Evolutionary conservation across 495 filamentous ascomycete species (phyloP).

Genomic region (Copromyces sp.): DNA sequence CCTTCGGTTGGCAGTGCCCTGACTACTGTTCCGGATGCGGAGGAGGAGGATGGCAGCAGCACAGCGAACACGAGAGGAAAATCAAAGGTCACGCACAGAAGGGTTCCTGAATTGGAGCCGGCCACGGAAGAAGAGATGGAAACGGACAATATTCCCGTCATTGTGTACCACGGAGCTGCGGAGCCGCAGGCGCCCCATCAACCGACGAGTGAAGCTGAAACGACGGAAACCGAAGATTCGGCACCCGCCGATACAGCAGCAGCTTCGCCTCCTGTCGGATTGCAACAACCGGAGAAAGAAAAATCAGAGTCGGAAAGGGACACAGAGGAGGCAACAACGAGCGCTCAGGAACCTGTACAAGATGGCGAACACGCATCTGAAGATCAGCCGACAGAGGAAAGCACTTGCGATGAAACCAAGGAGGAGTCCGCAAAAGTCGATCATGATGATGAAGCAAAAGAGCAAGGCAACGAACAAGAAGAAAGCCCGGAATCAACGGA

Average conservation of each 20-base stretch:
- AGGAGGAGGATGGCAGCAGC: constrained; percentile 47
- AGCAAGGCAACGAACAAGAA: neutral
- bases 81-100: neutral
- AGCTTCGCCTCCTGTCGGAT: neutral
- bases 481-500: neutral
- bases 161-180: constrained; percentile 28
- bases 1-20: constrained; percentile 68
- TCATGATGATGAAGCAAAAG: neutral
- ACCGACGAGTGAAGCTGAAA: constrained; percentile 9
- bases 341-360: neutral
- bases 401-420: neutral
- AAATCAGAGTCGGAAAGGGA: neutral
- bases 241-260: neutral
- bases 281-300: neutral
- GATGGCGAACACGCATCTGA: neutral
- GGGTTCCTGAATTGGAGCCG: constrained; percentile 7
- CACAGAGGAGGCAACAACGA: neutral
- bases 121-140: constrained; percentile 31
- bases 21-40: constrained; percentile 58
- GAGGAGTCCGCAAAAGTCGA: neutral
- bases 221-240: neutral
- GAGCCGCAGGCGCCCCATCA: constrained; percentile 7
- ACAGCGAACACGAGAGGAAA: neutral
- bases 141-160: constrained; percentile 32
- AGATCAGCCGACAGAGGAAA: neutral